A percentile compares a stretch with the other conserved stretches of the same genome.
phyloP scores from a whole-genome alignment of 139 green algal species.

The Klebsormidium nitens region DNA sequence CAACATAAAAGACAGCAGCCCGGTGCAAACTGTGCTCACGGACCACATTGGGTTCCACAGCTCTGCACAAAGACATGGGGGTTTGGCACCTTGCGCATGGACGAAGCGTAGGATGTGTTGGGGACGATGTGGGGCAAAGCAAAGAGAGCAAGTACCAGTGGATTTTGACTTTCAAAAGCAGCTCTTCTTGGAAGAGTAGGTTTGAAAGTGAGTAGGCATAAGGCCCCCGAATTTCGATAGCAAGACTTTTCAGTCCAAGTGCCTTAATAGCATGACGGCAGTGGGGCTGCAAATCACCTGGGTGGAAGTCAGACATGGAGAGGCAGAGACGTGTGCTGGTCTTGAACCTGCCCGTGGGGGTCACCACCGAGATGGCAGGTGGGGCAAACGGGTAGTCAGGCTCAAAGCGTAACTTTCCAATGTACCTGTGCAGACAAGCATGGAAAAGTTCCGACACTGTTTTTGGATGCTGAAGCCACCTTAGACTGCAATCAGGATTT shows the following conservation, averaged over 20 bases:
- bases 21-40: not conserved
- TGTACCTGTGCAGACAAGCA: constrained; percentile 65
- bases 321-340: constrained; percentile 81
- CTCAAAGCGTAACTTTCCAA: constrained; percentile 88
- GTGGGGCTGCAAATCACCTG: constrained; percentile 19
- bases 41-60: not conserved
- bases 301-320: constrained; percentile 84
- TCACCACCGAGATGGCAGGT: constrained; percentile 84
- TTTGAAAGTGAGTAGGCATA: too few species aligned
- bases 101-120: too few species aligned
- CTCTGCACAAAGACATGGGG: too few species aligned
- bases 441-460: not conserved
- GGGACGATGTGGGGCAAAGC: too few species aligned
- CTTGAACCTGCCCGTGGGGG: constrained; percentile 85
- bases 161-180: too few species aligned
- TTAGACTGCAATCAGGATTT: not conserved
- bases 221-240: too few species aligned
- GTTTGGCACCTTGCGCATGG: too few species aligned
- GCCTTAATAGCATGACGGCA: not conserved
- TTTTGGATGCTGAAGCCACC: not conserved
- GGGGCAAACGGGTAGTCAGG: constrained; percentile 95
- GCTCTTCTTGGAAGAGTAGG: too few species aligned
- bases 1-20: not conserved
- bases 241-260: too few species aligned
- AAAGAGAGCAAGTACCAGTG: too few species aligned